Conservation (phyloP, 2,329 filamentous ascomycete species). For the Fusarium paranaense region DNA sequence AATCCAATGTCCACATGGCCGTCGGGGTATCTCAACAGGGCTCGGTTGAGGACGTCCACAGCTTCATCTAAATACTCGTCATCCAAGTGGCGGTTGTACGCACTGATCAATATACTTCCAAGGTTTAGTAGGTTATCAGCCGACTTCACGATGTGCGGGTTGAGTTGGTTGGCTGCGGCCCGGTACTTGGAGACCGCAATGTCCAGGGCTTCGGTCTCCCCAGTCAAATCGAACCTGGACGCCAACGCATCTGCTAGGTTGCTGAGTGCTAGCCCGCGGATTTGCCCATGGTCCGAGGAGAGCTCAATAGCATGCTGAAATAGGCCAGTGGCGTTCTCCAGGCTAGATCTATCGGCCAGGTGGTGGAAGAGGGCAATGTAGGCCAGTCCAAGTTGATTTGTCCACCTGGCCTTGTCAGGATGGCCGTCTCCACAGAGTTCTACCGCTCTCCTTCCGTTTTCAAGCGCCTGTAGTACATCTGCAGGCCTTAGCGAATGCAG, state of each 20-base stretch:
- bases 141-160: not conserved
- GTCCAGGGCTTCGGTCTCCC: not conserved
- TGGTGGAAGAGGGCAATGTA: not conserved
- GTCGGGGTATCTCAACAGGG: not conserved
- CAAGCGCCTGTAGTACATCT: not conserved
- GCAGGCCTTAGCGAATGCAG: not conserved
- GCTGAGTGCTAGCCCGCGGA: not conserved
- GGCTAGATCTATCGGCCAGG: not conserved
- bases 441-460: not conserved
- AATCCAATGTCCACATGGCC: not conserved
- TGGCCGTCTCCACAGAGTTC: not conserved
- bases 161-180: not conserved
- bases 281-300: not conserved
- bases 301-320: not conserved
- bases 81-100: not conserved
- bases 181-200: not conserved
- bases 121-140: not conserved
- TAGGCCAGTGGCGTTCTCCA: not conserved
- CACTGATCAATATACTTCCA: not conserved
- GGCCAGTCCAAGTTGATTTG: not conserved
- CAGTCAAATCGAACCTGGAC: not conserved
- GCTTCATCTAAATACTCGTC: not conserved
- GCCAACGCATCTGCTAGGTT: not conserved
- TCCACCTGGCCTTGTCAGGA: not conserved
- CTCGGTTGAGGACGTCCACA: not conserved